phyloP scores from a whole-genome alignment of 495 filamentous ascomycete species.

The Aspergillus mulundensis region DNA sequence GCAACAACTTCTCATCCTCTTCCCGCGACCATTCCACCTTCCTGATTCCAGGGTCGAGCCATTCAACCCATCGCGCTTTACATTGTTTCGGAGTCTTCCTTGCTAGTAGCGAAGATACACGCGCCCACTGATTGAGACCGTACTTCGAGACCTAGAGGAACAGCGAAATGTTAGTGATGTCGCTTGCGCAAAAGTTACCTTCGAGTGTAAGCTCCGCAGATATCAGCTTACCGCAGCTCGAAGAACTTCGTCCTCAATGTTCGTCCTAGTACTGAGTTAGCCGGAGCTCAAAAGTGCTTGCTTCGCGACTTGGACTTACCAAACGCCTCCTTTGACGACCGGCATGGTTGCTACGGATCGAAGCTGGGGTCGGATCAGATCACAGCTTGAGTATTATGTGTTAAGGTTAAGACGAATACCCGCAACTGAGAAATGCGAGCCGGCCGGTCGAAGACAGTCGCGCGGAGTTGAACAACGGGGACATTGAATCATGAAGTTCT shows the following conservation, averaged over 20 bases:
- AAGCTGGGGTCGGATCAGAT: slow-evolving; percentile 13
- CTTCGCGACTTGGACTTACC: slow-evolving; percentile 51
- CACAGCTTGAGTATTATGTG: not conserved
- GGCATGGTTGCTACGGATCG: slow-evolving; percentile 58
- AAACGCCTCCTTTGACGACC: slow-evolving; percentile 97
- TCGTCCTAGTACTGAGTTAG: slow-evolving; percentile 48
- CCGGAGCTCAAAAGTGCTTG: slow-evolving; percentile 3
- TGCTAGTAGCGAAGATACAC: slow-evolving; percentile 93
- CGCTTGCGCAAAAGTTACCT: not conserved
- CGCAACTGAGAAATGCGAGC: no score
- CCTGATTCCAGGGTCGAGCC: slow-evolving; percentile 94
- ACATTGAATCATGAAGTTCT: no score
- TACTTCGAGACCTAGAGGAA: slow-evolving; percentile 75
- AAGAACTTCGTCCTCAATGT: slow-evolving; percentile 91
- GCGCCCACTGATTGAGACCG: slow-evolving; percentile 98
- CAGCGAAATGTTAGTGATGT: slow-evolving; percentile 18
- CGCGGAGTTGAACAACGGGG: no score
- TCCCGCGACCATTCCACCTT: slow-evolving; percentile 99
- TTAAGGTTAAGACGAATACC: no score
- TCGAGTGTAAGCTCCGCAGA: not conserved
- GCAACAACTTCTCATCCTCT: slow-evolving; percentile 95
- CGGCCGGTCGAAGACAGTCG: no score
- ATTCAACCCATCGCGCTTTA: slow-evolving; percentile 97
- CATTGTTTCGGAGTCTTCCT: slow-evolving; percentile 98
- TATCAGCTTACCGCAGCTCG: slow-evolving; percentile 62